phyloP scores from a whole-genome alignment of 2,329 filamentous ascomycete species.

The Colletotrichum siamense region DNA sequence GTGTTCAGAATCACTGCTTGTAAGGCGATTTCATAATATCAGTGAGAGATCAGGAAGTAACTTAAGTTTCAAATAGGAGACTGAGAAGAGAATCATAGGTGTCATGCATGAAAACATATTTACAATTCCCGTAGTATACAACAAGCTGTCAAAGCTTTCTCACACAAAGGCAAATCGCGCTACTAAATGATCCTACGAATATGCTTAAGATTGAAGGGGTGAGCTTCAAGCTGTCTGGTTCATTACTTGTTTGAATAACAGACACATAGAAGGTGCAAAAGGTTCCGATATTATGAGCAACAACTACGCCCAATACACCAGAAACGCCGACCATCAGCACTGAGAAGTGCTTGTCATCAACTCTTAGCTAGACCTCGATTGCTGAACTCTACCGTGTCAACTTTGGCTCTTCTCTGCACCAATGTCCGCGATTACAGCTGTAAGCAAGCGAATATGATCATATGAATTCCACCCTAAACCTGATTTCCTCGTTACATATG shows the following conservation, averaged over 20 bases:
- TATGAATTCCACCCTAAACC: not conserved
- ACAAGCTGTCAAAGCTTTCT: not conserved
- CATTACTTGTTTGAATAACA: not conserved
- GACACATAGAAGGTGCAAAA: not conserved
- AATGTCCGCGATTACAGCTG: not conserved
- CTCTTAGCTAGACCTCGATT: not conserved
- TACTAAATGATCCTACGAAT: not conserved
- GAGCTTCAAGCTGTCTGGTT: not conserved
- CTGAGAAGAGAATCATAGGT: fast-evolving
- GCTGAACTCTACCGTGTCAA: not conserved
- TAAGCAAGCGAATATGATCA: not conserved
- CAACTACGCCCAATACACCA: not conserved
- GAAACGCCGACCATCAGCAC: not conserved
- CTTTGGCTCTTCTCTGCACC: not conserved
- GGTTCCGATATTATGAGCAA: not conserved
- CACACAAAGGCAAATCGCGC: not conserved
- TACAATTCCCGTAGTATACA: fast-evolving
- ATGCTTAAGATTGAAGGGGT: not conserved
- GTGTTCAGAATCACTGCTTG: not conserved
- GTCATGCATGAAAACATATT: fast-evolving
- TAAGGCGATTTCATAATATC: fast-evolving
- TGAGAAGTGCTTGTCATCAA: not conserved
- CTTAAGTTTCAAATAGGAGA: not conserved
- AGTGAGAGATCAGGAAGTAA: not conserved
- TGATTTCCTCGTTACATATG: not conserved